These are phyloP conservation scores for Marasmius oreades DNA, from an alignment of 1,284 basidiomycete species.

Conservation along the genomic window DNA sequence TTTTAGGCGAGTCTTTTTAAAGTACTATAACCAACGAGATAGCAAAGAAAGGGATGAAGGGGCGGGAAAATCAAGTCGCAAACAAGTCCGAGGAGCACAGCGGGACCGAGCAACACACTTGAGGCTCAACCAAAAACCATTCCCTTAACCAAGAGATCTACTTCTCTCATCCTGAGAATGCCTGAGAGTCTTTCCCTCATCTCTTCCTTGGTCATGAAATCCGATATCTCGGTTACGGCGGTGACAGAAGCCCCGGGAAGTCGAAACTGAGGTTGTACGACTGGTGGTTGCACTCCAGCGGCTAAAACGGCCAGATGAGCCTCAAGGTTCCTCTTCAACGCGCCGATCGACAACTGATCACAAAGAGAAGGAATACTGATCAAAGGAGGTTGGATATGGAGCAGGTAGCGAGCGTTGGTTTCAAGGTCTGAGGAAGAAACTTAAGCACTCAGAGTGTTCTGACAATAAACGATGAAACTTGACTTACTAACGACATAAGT, in stretches of 20 bases:
- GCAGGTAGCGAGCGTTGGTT: slow-evolving; percentile 46
- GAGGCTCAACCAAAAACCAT: slow-evolving; percentile 31
- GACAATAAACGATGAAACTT: background rate
- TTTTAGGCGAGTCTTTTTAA: no score
- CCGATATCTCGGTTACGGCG: slow-evolving; percentile 31
- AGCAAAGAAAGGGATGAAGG: background rate
- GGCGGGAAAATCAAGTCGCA: background rate
- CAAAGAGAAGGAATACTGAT: slow-evolving; percentile 42
- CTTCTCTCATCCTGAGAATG: slow-evolving; percentile 39
- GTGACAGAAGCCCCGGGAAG: slow-evolving; percentile 16
- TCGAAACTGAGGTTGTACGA: background rate
- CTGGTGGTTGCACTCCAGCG: slow-evolving; percentile 9
- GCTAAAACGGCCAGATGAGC: slow-evolving; percentile 34
- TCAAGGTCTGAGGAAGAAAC: slow-evolving; percentile 20
- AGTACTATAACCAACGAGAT: no score
- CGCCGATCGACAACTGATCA: slow-evolving; percentile 37
- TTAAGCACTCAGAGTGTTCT: background rate
- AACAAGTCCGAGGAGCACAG: background rate
- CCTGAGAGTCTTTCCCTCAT: slow-evolving; percentile 34
- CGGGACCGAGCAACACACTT: background rate
- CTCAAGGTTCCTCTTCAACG: slow-evolving; percentile 51
- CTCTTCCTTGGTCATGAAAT: slow-evolving; percentile 36
- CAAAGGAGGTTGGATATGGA: slow-evolving; percentile 44
- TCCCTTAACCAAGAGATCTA: slow-evolving; percentile 47
- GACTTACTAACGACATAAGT: slow-evolving; percentile 48